phyloP scores from a whole-genome alignment of 75 land plant genomes.

The Cunninghamia lanceolata region DNA sequence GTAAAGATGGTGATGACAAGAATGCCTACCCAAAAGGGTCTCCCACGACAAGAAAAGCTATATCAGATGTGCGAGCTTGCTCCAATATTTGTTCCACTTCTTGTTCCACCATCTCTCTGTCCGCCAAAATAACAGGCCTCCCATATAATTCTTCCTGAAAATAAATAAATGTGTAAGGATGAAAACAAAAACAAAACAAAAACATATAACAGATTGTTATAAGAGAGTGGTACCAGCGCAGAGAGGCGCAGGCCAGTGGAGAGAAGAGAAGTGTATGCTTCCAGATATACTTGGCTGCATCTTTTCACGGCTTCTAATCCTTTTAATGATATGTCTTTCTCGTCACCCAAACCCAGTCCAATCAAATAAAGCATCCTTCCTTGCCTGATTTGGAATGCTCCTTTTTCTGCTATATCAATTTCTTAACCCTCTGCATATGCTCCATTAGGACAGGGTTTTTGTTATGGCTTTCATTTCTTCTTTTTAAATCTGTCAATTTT shows the following conservation, averaged over 20 bases:
- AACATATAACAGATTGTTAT: slow-evolving; percentile 33
- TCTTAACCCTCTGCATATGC: not conserved
- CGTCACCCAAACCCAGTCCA: slow-evolving; percentile 93
- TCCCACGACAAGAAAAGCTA: slow-evolving; percentile 97
- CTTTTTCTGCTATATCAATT: not conserved
- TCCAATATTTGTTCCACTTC: slow-evolving; percentile 62
- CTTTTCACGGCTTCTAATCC: slow-evolving; percentile 72
- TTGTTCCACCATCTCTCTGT: slow-evolving; percentile 96
- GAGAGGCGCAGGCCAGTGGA: slow-evolving; percentile 55
- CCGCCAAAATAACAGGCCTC: slow-evolving; percentile 68
- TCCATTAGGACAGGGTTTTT: not conserved
- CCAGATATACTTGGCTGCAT: slow-evolving; percentile 71
- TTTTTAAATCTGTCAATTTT: no score
- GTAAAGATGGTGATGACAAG: not conserved
- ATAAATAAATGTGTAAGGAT: not conserved
- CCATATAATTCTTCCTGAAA: slow-evolving; percentile 90
- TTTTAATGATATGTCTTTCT: slow-evolving; percentile 79
- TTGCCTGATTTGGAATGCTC: not conserved
- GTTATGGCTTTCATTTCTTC: no score
- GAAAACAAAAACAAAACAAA: not conserved
- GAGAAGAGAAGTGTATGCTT: slow-evolving; percentile 96
- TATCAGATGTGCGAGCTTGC: slow-evolving; percentile 60
- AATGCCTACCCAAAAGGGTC: slow-evolving; percentile 92
- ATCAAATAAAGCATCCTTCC: slow-evolving; percentile 74
- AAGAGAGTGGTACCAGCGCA: slow-evolving; percentile 8